Evolutionary conservation across 2,329 filamentous ascomycete species (phyloP).

Genomic region (Aspergillus terreus): DNA sequence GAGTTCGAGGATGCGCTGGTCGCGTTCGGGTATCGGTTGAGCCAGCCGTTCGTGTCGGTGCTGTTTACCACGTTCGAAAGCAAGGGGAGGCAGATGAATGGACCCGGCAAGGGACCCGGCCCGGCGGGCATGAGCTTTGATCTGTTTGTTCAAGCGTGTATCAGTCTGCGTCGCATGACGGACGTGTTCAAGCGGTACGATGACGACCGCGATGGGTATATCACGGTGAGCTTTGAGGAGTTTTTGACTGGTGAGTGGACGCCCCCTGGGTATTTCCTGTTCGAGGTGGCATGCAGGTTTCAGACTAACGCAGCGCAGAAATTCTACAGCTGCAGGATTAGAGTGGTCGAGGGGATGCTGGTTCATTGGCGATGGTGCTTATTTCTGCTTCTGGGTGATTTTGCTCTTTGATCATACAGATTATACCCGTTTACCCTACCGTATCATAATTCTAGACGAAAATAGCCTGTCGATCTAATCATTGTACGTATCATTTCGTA

Average conservation of each 20-base stretch:
- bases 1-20: conserved; percentile 90
- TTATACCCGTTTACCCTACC: conserved; percentile 5
- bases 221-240: conserved; percentile 77
- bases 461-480: neutral
- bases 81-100: conserved; percentile 39
- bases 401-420: neutral
- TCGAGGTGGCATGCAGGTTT: conserved; percentile 5
- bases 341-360: conserved; percentile 2
- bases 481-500: no score
- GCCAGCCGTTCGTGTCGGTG: conserved; percentile 74
- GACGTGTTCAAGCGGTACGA: conserved; percentile 99
- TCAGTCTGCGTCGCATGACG: conserved; percentile 95
- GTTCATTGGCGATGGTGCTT: neutral
- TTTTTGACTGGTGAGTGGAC: conserved; percentile 60
- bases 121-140: conserved; percentile 79
- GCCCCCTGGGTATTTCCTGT: neutral
- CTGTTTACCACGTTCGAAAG: conserved; percentile 87
- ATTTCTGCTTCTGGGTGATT: neutral
- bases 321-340: conserved; percentile 36
- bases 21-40: conserved; percentile 90
- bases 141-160: conserved; percentile 95
- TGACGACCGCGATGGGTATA: conserved; percentile 91
- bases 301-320: conserved; percentile 18
- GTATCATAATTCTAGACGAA: conserved; percentile 1
- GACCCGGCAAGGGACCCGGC: conserved; percentile 22